Evolutionary conservation across 257 asterid genomes (phyloP), one percentile per base, ranked within the genome.

Genomic region (Solanum clarkiae): DNA sequence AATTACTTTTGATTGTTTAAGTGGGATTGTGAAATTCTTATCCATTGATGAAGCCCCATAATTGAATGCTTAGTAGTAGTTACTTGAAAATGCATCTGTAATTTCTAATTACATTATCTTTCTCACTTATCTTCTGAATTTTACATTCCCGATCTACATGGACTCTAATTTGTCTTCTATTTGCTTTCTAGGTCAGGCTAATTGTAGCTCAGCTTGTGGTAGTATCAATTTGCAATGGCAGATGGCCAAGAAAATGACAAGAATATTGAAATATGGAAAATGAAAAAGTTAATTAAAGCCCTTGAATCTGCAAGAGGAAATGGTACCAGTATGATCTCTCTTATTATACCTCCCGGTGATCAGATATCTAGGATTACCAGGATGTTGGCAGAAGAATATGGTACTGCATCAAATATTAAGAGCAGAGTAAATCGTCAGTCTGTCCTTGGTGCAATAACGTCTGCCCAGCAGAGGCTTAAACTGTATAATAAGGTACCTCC

Each of bases 381-480:
- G 89, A 88, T 90, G 91, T 85, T 90, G 84, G 92, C 91, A 2
- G 91, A 90, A 85, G 92, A 90, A 84, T 90, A 88, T 85, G 92
- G 92, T 26, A 88, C 92, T 17, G 91, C 92, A 40, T 90, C 91
- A 68, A 90, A 90, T 75, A 90, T 90, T 68, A 90, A 90, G 80
- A 90, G 91, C 65, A 84, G 92, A 83, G 91, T 88, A 79, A 90
- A 90, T 80, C 91, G 92, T 44, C 92, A 90, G 84, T 88, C 92
- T 44, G 91, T 88, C 26, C 82, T 90, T 12, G 92, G 88, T 17
- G 92, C 92, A 51, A 90, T 90, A 59, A 90, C 91, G 24, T 90
- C 92, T 20, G 91, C 92, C 40, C 92, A 88, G 68, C 92, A 90
- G 86, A 88, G 66, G 87, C 90, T 90, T 59, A 90, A 90, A 84